These are phyloP conservation scores for Boletellus deceptivus DNA, from an alignment of 1,284 basidiomycete genomes.

Conservation along the genomic window DNA sequence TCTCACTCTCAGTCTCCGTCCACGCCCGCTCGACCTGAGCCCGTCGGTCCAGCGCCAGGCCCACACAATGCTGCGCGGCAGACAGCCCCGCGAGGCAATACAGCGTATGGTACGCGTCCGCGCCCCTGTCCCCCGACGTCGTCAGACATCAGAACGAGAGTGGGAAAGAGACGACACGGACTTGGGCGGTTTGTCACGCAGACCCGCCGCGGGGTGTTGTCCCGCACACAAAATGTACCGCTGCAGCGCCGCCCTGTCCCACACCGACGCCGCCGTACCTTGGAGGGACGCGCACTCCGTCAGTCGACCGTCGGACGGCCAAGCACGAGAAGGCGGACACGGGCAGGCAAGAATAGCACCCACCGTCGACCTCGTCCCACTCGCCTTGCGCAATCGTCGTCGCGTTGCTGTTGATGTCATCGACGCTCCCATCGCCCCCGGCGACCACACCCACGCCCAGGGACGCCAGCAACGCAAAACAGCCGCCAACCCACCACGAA, in stretches of 20 bases:
- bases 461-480: constrained; percentile 80
- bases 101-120: constrained; percentile 90
- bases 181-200: constrained; percentile 96
- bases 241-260: constrained; percentile 73
- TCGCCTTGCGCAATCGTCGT: constrained; percentile 30
- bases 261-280: constrained; percentile 30
- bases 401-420: too few species aligned
- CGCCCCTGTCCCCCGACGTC: constrained; percentile 41
- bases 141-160: too few species aligned
- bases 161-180: constrained; percentile 23
- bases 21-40: constrained; percentile 46
- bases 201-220: constrained; percentile 81
- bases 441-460: constrained; percentile 43
- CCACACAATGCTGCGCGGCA: constrained; percentile 77
- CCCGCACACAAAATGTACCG: constrained; percentile 86
- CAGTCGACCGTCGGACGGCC: too few species aligned
- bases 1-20: constrained; percentile 24
- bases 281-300: too few species aligned
- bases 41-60: constrained; percentile 46
- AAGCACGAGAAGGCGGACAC: too few species aligned
- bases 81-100: constrained; percentile 91
- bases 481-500: constrained; percentile 96
- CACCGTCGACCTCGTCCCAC: constrained; percentile 70
- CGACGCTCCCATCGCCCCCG: too few species aligned
- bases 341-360: constrained; percentile 12